Conservation (phyloP, 2,329 filamentous ascomycete species). For the Penicillium crustosum region DNA sequence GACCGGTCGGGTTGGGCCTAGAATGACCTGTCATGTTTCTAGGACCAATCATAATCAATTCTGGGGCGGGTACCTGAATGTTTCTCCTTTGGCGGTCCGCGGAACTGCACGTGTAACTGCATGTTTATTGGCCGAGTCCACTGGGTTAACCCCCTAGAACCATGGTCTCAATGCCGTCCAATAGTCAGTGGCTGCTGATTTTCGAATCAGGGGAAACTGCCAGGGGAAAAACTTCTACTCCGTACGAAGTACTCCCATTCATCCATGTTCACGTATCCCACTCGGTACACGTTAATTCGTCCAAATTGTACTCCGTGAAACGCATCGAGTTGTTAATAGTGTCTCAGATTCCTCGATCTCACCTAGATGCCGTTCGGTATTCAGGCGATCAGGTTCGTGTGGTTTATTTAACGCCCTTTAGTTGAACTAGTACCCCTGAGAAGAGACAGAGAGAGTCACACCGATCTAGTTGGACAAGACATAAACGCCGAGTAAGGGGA, state of each 20-base stretch:
- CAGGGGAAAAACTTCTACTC: neutral
- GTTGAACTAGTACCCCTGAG: neutral
- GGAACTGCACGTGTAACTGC: constrained; percentile 12
- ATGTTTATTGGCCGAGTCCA: constrained; percentile 18
- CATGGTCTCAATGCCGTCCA: constrained; percentile 10
- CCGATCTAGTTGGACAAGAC: constrained; percentile 9
- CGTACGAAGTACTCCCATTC: too few relatives aligned
- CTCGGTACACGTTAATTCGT: neutral
- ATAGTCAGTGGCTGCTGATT: constrained; percentile 17
- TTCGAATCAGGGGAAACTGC: constrained; percentile 22
- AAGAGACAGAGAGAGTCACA: neutral
- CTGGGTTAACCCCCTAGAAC: constrained; percentile 20
- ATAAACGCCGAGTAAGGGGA: constrained; percentile 19
- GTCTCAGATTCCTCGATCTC: constrained; percentile 28
- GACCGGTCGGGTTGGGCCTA: constrained; percentile 9
- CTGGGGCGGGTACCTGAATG: constrained; percentile 27
- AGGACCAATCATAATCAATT: constrained; percentile 18
- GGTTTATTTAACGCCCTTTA: constrained; percentile 8
- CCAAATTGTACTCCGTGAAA: neutral
- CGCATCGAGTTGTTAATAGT: neutral
- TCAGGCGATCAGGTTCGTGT: constrained; percentile 1
- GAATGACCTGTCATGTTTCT: constrained; percentile 23
- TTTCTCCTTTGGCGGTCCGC: constrained; percentile 10
- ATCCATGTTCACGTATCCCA: neutral
- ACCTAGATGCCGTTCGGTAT: constrained; percentile 25